Base-by-base conservation (phyloP, 1,284 basidiomycete species). In the Mixia osmundae region DNA sequence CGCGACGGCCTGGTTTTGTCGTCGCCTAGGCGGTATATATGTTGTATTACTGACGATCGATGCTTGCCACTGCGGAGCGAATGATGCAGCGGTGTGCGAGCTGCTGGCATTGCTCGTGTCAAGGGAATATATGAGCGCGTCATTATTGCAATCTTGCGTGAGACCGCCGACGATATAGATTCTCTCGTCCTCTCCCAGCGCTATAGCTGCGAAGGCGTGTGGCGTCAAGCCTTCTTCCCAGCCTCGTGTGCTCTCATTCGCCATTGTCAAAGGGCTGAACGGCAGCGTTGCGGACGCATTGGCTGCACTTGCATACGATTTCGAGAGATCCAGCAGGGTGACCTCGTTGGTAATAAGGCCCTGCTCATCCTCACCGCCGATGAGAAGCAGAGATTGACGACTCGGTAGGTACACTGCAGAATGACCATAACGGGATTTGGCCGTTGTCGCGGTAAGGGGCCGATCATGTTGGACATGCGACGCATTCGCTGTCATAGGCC, bases 111-210 rank as follows among this genome's bases (percentile, higher is more conserved):
- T 34, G 6, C 20, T 12, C 8, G 5, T 6, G 19, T 34, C 22
- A 21, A 36, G 33, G 38, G 45, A 32, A 32, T 46, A 44, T 3
- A 45, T 43, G 8, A 42, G 39, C 11, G 44, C 41, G 27, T 46
- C 44, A n/a, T 12, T 32, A 4, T 43, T 39, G 39, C 51, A 53
- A 24, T 49, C 42, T 26, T 43, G 30, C 3, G 48, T 49, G 25
- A 53, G 36, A 12, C 51, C 51, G 7, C 52, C 52, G 26, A 54
- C 33, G 29, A 50, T 31, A 49, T 49, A 54, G 8, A 49, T 41
- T 30, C 38, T 32, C 22, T 44, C 43, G 1, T 21, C 8, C 1
- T 30, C 35, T 22, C 44, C 44, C 8, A 41, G 18, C 2, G 44
- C 43, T 1, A 45, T 36, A 2, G 46, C 45, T 3, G 43, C 41